Conservation (phyloP, 768 basidiomycete genomes). For the Tubosaeta brunneosetosa region DNA sequence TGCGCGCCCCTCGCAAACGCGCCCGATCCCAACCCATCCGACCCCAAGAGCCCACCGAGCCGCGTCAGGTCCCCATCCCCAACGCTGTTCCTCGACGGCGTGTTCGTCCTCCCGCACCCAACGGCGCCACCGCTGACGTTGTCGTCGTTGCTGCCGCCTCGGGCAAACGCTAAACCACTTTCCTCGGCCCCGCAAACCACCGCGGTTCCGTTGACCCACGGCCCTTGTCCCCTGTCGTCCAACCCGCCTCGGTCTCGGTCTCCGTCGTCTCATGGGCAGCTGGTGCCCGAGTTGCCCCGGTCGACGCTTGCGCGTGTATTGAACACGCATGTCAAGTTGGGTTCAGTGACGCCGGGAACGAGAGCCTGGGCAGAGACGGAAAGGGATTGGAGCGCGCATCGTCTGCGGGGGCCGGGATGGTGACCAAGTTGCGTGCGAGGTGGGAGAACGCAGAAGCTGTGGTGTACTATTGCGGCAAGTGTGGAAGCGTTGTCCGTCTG, state of each 20-base stretch:
- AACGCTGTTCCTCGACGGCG: slow-evolving; percentile 16
- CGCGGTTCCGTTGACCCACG: neutral
- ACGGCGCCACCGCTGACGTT: neutral
- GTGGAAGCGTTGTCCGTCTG: neutral
- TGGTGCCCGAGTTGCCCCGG: slow-evolving; percentile 13
- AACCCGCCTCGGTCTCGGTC: too few species aligned
- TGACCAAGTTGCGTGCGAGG: slow-evolving; percentile 17
- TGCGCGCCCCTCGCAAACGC: neutral
- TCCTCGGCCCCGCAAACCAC: slow-evolving; percentile 2
- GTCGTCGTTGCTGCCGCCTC: neutral
- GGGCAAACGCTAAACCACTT: neutral
- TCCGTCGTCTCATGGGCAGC: neutral
- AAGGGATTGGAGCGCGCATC: neutral
- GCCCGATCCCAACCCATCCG: neutral
- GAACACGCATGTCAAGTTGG: neutral
- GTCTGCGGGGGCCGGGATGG: slow-evolving; percentile 11
- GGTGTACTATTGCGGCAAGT: neutral
- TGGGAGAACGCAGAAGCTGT: slow-evolving; percentile 13
- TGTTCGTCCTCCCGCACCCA: slow-evolving; percentile 15
- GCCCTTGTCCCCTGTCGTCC: neutral
- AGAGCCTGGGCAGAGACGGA: too few species aligned
- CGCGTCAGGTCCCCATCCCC: slow-evolving; percentile 11
- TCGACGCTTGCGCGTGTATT: slow-evolving; percentile 21
- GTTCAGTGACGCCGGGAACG: neutral
- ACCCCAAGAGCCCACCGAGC: neutral